A percentile compares a stretch with the other conserved stretches of the same genome.
Conservation (phyloP, 345 rosid genomes). For the Murraya paniculata region DNA sequence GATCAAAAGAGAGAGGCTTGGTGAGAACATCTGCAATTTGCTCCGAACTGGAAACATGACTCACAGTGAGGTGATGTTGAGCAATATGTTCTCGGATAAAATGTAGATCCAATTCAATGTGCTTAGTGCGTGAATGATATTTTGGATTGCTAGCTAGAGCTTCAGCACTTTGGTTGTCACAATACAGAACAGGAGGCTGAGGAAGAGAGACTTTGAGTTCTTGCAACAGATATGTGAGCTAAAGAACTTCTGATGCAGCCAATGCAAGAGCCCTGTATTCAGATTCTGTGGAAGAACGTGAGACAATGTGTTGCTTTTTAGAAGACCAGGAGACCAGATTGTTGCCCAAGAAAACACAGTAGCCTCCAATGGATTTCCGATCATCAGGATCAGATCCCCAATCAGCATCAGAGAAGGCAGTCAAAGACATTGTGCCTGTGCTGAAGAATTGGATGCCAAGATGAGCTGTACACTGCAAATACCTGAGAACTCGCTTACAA, state of each 20-base stretch:
- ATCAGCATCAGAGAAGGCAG: not conserved
- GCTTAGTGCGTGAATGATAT: not conserved
- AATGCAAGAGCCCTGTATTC: not conserved
- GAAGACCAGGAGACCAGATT: not conserved
- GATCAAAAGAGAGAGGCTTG: not conserved
- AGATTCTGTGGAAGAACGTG: fast-evolving
- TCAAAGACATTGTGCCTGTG: fast-evolving
- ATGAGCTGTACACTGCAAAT: not conserved
- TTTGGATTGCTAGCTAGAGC: not conserved
- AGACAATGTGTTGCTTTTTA: too few relatives aligned
- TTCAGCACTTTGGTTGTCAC: not conserved
- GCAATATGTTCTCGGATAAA: not conserved
- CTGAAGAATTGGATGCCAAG: too few relatives aligned
- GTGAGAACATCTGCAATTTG: not conserved
- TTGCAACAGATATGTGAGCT: fast-evolving
- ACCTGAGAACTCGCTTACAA: not conserved
- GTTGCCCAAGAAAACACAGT: not conserved
- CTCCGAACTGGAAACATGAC: not conserved
- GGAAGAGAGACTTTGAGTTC: fast-evolving
- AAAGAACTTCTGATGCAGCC: not conserved
- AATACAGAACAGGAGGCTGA: fast-evolving
- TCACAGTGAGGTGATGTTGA: fast-evolving
- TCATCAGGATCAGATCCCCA: not conserved
- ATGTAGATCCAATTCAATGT: too few relatives aligned
- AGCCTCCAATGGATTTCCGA: not conserved